phyloP scores from a whole-genome alignment of 768 basidiomycete species.

The Megacollybia marginata region DNA sequence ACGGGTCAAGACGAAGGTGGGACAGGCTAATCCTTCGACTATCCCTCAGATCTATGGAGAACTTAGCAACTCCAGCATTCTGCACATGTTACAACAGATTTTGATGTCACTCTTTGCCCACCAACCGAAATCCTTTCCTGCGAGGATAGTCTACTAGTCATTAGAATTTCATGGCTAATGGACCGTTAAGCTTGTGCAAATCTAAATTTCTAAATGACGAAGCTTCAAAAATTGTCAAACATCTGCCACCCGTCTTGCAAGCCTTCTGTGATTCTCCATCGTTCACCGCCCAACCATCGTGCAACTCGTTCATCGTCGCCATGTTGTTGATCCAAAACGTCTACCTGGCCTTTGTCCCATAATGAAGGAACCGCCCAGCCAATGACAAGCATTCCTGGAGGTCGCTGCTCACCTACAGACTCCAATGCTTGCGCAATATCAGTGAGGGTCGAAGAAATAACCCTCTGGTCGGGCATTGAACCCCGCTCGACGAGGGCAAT shows the following conservation, averaged over 20 bases:
- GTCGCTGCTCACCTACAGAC: constrained; percentile 75
- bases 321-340: constrained; percentile 59
- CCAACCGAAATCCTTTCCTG: no score
- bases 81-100: no score
- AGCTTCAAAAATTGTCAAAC: not conserved
- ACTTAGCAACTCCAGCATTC: no score
- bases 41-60: no score
- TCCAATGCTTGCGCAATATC: constrained; percentile 68
- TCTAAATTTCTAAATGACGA: no score
- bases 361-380: constrained; percentile 87
- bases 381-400: constrained; percentile 94
- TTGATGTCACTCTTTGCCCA: no score
- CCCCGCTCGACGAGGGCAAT: constrained; percentile 94
- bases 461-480: constrained; percentile 89
- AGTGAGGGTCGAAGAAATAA: constrained; percentile 69
- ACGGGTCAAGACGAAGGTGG: no score
- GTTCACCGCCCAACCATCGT: constrained; percentile 3
- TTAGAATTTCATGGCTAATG: no score
- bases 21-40: no score
- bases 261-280: constrained; percentile 6
- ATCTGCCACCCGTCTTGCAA: constrained; percentile 4
- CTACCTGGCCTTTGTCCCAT: constrained; percentile 63
- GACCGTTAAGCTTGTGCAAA: no score
- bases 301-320: constrained; percentile 5
- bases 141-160: no score